A percentile compares a stretch with the other conserved stretches of the same genome.
phyloP scores from a whole-genome alignment of 352 stramenopile species.

The Globisporangium uncinulatum region DNA sequence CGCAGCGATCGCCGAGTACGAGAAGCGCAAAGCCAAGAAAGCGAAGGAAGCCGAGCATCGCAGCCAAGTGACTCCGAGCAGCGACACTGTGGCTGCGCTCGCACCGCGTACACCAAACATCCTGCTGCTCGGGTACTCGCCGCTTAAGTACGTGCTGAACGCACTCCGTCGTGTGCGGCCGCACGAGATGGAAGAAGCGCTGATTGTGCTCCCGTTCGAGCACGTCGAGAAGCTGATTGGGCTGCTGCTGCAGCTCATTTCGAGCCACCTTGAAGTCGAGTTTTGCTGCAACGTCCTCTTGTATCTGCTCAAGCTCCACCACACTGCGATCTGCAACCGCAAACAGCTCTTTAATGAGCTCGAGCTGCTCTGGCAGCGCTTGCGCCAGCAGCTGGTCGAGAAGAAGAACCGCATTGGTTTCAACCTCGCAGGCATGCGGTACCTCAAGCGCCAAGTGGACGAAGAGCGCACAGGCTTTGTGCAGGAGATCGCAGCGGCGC shows the following conservation, averaged over 20 bases:
- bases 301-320: slow-evolving; percentile 72
- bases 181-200: slow-evolving; percentile 95
- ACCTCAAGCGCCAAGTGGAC: slow-evolving; percentile 83
- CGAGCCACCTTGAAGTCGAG: slow-evolving; percentile 88
- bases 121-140: slow-evolving; percentile 93
- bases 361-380: slow-evolving; percentile 69
- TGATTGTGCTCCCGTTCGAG: slow-evolving; percentile 97
- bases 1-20: slow-evolving; percentile 77
- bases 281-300: slow-evolving; percentile 85
- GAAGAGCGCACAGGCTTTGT: slow-evolving; percentile 74
- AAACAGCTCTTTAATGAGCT: slow-evolving; percentile 68
- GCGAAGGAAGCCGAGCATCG: slow-evolving; percentile 33
- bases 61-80: slow-evolving; percentile 8
- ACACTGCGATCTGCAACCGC: slow-evolving; percentile 70
- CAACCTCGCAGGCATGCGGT: slow-evolving; percentile 83
- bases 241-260: slow-evolving; percentile 90
- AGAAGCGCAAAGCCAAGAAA: slow-evolving; percentile 60
- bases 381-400: slow-evolving; percentile 65
- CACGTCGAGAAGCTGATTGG: slow-evolving; percentile 93
- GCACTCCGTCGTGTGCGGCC: slow-evolving; percentile 90
- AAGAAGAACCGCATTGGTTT: slow-evolving; percentile 86
- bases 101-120: slow-evolving; percentile 82
- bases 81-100: slow-evolving; percentile 20
- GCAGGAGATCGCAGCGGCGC: slow-evolving; percentile 48
- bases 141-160: slow-evolving; percentile 93